Conservation (phyloP, 805 yeast species). For the Dipodascus geniculatus region DNA sequence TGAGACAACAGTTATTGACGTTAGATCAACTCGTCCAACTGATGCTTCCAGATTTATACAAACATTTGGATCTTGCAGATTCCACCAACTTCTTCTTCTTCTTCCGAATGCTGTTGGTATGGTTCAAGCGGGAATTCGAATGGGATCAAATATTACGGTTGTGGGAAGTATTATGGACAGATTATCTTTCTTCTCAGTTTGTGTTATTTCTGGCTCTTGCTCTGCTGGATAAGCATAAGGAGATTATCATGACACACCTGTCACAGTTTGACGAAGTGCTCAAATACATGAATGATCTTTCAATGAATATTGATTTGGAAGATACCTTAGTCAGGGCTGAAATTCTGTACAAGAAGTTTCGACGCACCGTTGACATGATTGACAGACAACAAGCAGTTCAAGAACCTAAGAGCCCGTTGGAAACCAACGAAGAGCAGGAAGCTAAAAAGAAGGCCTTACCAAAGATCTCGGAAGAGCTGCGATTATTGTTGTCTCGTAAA, state of each 20-base stretch:
- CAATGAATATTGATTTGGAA: constrained; percentile 61
- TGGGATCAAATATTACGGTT: constrained; percentile 64
- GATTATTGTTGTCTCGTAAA: constrained; percentile 48
- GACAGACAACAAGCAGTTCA: constrained; percentile 30
- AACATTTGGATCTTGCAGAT: constrained; percentile 78
- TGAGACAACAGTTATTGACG: constrained; percentile 76
- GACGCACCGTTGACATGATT: constrained; percentile 66
- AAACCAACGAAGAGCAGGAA: constrained; percentile 9
- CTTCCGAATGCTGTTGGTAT: constrained; percentile 87
- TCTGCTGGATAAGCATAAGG: constrained; percentile 76
- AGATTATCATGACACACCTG: constrained; percentile 62
- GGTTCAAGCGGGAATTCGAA: constrained; percentile 86
- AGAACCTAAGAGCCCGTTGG: constrained; percentile 17
- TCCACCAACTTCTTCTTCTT: constrained; percentile 86
- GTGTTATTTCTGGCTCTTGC: constrained; percentile 82
- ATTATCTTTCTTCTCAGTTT: constrained; percentile 74
- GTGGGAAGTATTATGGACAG: constrained; percentile 95
- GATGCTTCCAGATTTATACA: constrained; percentile 74
- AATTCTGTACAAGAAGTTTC: constrained; percentile 65
- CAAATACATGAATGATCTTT: constrained; percentile 83
- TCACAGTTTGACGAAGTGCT: constrained; percentile 81
- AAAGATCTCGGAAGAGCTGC: constrained; percentile 37
- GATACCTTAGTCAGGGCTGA: constrained; percentile 80
- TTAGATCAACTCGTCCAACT: constrained; percentile 79
- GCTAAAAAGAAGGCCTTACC: constrained; percentile 10